Conservation (phyloP, 83 land plant species). For the Picea mariana region DNA sequence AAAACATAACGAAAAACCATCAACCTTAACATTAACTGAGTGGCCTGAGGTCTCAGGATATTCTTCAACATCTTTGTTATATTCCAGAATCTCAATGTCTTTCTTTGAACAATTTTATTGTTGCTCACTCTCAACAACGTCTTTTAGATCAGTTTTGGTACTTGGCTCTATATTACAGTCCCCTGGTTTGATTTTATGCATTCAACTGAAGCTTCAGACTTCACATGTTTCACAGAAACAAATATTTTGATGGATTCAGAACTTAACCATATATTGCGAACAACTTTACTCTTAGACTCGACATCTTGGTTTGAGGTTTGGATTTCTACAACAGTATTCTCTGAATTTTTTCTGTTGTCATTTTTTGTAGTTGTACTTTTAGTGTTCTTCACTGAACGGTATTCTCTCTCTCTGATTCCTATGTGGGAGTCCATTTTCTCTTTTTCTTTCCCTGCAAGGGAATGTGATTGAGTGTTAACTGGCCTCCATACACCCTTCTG, state of each 20-base stretch:
- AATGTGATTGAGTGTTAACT: neutral
- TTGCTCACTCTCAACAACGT: neutral
- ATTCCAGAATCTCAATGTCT: neutral
- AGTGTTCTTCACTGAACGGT: neutral
- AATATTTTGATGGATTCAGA: neutral
- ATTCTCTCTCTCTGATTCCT: neutral
- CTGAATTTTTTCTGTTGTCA: neutral
- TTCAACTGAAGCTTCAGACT: slow-evolving; percentile 8
- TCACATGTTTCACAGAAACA: slow-evolving; percentile 3
- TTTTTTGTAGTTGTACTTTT: neutral
- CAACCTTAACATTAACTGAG: no score
- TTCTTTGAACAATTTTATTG: neutral
- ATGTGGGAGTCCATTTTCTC: neutral
- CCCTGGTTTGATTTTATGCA: neutral
- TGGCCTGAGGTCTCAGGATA: neutral
- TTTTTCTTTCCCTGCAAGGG: neutral
- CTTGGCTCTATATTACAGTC: neutral
- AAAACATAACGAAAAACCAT: no score
- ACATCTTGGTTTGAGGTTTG: neutral
- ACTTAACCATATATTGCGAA: neutral
- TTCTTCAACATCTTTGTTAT: neutral
- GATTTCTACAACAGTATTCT: no score
- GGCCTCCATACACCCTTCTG: no score
- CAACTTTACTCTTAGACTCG: neutral
- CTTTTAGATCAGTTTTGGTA: neutral